phyloP scores from a whole-genome alignment of 495 filamentous ascomycete genomes.

The Venustampulla echinocandica region DNA sequence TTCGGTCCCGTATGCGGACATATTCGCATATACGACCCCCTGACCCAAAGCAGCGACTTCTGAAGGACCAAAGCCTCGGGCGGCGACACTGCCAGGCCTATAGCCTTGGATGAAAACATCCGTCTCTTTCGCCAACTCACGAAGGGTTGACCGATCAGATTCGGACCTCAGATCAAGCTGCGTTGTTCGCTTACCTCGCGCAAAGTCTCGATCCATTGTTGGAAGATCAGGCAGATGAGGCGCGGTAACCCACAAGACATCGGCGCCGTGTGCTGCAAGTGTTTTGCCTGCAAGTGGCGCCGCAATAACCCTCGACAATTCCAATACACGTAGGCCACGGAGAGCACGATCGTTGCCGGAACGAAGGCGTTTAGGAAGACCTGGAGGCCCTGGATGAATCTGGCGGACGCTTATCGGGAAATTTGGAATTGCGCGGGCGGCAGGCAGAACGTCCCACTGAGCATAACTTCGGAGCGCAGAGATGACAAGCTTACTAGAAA shows the following conservation, averaged over 20 bases:
- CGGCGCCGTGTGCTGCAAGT: conserved; percentile 43
- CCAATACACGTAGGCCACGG: conserved; percentile 42
- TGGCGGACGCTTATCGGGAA: too few relatives aligned
- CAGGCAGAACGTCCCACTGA: too few relatives aligned
- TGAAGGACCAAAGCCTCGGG: conserved; percentile 37
- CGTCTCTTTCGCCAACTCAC: conserved; percentile 29
- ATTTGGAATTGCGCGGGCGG: too few relatives aligned
- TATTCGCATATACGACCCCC: conserved; percentile 42
- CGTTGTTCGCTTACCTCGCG: conserved; percentile 38
- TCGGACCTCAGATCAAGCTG: conserved; percentile 37
- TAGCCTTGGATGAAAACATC: conserved; percentile 40
- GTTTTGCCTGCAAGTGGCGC: conserved; percentile 38
- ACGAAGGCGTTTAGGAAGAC: too few relatives aligned
- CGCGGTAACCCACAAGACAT: conserved; percentile 45
- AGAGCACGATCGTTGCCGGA: too few relatives aligned
- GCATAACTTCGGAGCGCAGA: too few relatives aligned
- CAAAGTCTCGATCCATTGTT: conserved; percentile 48
- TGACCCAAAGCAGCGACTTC: conserved; percentile 32
- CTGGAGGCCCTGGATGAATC: too few relatives aligned
- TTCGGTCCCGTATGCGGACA: conserved; percentile 43
- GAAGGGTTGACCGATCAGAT: conserved; percentile 34
- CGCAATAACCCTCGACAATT: conserved; percentile 36
- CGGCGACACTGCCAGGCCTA: conserved; percentile 41
- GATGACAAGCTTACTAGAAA: too few relatives aligned
- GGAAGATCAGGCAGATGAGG: conserved; percentile 46